Conservation (phyloP, 2,329 filamentous ascomycete genomes). For the Neonectria hederae region DNA sequence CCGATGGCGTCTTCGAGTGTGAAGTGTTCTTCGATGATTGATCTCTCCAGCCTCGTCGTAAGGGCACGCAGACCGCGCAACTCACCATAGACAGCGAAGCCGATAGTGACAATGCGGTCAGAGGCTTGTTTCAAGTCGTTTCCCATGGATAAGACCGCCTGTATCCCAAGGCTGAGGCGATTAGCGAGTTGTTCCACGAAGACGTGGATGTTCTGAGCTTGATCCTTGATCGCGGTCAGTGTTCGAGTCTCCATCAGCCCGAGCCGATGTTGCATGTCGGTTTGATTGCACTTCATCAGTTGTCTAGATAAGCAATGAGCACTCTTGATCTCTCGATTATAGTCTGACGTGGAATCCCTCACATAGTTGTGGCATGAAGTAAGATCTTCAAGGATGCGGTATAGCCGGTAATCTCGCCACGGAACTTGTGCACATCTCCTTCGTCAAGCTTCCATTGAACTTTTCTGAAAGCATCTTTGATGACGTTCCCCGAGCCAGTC, state of each 20-base stretch:
- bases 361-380: not conserved
- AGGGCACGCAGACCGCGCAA: not conserved
- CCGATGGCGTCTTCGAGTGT: slow-evolving; percentile 1
- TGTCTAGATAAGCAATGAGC: not conserved
- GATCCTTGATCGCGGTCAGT: not conserved
- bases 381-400: not conserved
- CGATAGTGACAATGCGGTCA: not conserved
- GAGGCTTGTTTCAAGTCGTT: not conserved
- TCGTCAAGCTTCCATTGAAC: not conserved
- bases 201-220: not conserved
- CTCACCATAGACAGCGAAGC: not conserved
- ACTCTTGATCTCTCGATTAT: too few species aligned
- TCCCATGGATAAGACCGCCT: not conserved
- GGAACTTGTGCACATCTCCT: not conserved
- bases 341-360: too few species aligned
- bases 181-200: not conserved
- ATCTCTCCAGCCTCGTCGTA: not conserved
- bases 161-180: not conserved
- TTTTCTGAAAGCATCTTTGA: not conserved
- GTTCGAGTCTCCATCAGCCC: not conserved
- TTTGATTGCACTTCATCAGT: not conserved
- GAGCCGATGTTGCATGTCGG: not conserved
- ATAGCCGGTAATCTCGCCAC: not conserved
- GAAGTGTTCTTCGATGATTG: slow-evolving; percentile 1
- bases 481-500: not conserved